Base-by-base conservation (phyloP, 2,329 filamentous ascomycete genomes). In the Thelonectria discophora region DNA sequence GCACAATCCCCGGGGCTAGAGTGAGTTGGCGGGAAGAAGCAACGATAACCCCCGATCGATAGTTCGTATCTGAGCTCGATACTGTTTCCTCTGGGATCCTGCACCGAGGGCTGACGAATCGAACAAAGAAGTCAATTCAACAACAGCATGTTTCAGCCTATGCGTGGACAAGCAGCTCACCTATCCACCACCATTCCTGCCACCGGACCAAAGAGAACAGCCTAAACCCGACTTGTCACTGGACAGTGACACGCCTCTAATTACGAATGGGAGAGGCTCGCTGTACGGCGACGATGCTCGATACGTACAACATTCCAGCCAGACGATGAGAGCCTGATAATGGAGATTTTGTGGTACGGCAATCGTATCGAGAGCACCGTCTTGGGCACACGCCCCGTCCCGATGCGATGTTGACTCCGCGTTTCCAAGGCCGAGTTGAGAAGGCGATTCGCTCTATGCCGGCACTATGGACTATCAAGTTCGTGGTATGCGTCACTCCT, bases 261-360 rank as follows among this genome's bases (percentile, higher is more conserved):
- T 13, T 21, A 49, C 47, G 30, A 49, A 32, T 24, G 17, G 20
- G 40, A n/a, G 30, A 24, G 40, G 27, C 30, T 45, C 32, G 39
- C 24, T 18, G 51, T 24, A 40, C 17, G 47, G 48, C 56, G 49
- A 52, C 34, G 50, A 42, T 71, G 47, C 50, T 58, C n/a, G n/a
- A 24, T 64, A 40, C 50, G 68, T 67, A 55, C 62, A 61, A 63
- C 67, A 71, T 71, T 70, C 67, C 64, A 69, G 55, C 50, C 58
- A 42, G 27, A 17, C 65, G 45, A 45, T 61, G 11, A 21, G 21
- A 47, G 27, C 48, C 52, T 66, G 59, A 65, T 65, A 66, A 65
- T 58, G 61, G 57, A 43, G 32, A 45, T 34, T 17, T 52, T 46
- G 58, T 61, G 60, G 63, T 39, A 45, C 30, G 24, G 51, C 46